These are phyloP conservation scores for Pseudonitzschia delicatissima DNA, from an alignment of 108 stramenopile genomes.

Conservation along the genomic window DNA sequence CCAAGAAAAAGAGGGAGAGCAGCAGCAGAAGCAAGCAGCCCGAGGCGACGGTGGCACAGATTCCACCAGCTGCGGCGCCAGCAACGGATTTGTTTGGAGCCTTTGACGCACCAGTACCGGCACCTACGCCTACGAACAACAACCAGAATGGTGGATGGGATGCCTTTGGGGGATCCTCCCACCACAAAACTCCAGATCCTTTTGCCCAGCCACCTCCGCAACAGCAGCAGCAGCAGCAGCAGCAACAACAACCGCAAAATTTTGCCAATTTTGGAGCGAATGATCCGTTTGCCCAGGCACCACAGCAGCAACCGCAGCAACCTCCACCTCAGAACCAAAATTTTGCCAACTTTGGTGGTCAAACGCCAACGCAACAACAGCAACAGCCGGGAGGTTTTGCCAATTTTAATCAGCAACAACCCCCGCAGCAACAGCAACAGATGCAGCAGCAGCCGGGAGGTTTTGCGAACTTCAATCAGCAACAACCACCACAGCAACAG, in stretches of 20 bases:
- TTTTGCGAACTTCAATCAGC: background rate
- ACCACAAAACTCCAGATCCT: slow-evolving; percentile 20
- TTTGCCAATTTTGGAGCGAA: slow-evolving; percentile 7
- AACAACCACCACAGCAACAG: background rate
- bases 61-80: slow-evolving; percentile 32
- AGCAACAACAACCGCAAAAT: slow-evolving; percentile 20
- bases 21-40: slow-evolving; percentile 8
- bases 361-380: slow-evolving; percentile 26
- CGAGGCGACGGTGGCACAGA: slow-evolving; percentile 37
- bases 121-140: slow-evolving; percentile 23
- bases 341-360: slow-evolving; percentile 30
- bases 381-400: slow-evolving; percentile 16
- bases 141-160: slow-evolving; percentile 52
- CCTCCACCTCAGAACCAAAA: slow-evolving; percentile 6
- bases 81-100: slow-evolving; percentile 45
- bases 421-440: slow-evolving; percentile 20
- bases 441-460: slow-evolving; percentile 7
- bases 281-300: slow-evolving; percentile 33
- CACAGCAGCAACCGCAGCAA: slow-evolving; percentile 26
- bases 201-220: slow-evolving; percentile 29
- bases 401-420: slow-evolving; percentile 4
- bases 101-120: slow-evolving; percentile 39
- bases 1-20: background rate
- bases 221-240: slow-evolving; percentile 28
- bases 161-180: slow-evolving; percentile 55